phyloP scores from a whole-genome alignment of 108 stramenopile species.

The Parietichytrium sp. region DNA sequence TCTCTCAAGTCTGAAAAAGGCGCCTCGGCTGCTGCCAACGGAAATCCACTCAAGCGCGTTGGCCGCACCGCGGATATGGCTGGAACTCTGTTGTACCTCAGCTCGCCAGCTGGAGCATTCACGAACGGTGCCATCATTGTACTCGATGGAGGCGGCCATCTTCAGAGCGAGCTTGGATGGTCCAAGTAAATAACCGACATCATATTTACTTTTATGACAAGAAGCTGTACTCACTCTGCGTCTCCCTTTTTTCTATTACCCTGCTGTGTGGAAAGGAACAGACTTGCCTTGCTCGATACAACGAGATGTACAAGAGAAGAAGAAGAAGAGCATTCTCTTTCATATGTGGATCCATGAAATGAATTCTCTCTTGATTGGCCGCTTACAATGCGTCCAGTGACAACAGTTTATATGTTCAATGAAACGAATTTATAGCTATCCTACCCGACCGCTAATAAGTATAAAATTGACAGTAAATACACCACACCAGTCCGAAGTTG shows the following conservation, averaged over 20 bases:
- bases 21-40: conserved; percentile 56
- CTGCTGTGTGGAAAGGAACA: not conserved
- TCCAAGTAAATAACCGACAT: not conserved
- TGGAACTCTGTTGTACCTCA: conserved; percentile 78
- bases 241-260: not conserved
- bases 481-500: too few species aligned
- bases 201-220: not conserved
- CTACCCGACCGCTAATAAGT: not conserved
- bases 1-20: conserved; percentile 63
- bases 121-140: conserved; percentile 77
- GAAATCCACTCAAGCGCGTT: conserved; percentile 75
- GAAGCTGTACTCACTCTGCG: too few species aligned
- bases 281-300: too few species aligned
- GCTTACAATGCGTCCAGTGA: not conserved
- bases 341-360: not conserved
- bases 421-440: not conserved
- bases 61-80: conserved; percentile 86
- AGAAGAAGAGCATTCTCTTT: not conserved
- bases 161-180: conserved; percentile 17
- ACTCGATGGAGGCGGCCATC: conserved; percentile 78
- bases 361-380: not conserved
- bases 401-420: not conserved
- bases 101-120: conserved; percentile 75
- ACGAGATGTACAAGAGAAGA: not conserved
- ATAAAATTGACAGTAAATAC: too few species aligned